Conservation (phyloP, 208 protist species). For the Leishmania martiniquensis region DNA sequence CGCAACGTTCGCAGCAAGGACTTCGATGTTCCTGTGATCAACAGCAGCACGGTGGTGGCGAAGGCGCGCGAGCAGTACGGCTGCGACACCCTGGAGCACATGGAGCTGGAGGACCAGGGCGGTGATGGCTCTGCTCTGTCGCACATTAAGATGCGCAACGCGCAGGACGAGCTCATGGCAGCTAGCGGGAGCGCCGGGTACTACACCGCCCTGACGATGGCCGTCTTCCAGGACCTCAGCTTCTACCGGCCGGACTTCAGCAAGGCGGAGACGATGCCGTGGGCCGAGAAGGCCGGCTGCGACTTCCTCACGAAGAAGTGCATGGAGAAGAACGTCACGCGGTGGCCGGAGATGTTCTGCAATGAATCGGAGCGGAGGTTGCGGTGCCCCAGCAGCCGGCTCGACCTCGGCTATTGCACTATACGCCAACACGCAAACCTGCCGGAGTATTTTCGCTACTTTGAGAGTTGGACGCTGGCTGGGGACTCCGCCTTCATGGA, state of each 20-base stretch:
- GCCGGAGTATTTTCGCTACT: background rate
- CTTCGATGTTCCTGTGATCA: background rate
- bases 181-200: conserved; percentile 24
- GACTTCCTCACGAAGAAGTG: conserved; percentile 51
- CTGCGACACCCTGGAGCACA: conserved; percentile 50
- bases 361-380: no score
- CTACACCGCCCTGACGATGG: conserved; percentile 80
- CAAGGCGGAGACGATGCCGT: conserved; percentile 69
- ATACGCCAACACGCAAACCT: background rate
- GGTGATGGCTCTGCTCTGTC: conserved; percentile 26
- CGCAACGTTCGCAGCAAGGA: background rate
- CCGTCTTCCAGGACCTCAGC: conserved; percentile 76
- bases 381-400: background rate
- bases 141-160: conserved; percentile 87
- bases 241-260: conserved; percentile 78
- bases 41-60: background rate
- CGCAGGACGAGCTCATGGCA: conserved; percentile 88
- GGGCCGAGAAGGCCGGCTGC: conserved; percentile 68
- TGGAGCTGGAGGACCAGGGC: conserved; percentile 78
- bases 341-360: conserved; percentile 64
- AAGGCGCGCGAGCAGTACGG: conserved; percentile 40
- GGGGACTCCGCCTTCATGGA: background rate
- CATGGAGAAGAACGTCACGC: conserved; percentile 30
- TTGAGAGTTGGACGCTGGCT: background rate
- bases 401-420: background rate